These are phyloP conservation scores for Ceratocystiopsis brevicomis DNA, from an alignment of 2,329 filamentous ascomycete genomes.

Conservation along the genomic window DNA sequence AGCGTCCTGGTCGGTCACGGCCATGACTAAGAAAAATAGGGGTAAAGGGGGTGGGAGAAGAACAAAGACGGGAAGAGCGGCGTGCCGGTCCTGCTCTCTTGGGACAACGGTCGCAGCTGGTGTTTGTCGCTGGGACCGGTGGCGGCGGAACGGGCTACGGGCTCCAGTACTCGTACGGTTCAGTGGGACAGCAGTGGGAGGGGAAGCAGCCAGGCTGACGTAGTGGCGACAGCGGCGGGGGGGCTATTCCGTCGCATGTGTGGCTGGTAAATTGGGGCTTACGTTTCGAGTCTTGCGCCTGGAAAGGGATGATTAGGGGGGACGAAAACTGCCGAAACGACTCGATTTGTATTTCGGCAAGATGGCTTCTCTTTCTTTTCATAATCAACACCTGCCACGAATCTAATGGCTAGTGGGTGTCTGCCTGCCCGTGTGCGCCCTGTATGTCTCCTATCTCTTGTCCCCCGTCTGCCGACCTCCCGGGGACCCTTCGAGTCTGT, in stretches of 20 bases:
- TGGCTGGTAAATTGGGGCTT: slow-evolving; percentile 4
- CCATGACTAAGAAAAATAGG: slow-evolving; percentile 15
- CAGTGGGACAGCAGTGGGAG: background rate
- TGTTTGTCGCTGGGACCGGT: background rate
- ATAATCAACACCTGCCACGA: too few species aligned
- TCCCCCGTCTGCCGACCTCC: too few species aligned
- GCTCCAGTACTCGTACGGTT: background rate
- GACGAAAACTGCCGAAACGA: too few species aligned
- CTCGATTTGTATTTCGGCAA: too few species aligned
- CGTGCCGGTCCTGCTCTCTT: too few species aligned
- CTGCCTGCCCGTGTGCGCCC: too few species aligned
- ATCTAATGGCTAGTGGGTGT: too few species aligned
- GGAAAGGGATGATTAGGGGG: too few species aligned
- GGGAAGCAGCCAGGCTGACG: slow-evolving; percentile 1
- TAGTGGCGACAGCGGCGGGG: slow-evolving; percentile 1
- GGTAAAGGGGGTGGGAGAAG: background rate
- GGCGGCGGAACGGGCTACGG: background rate
- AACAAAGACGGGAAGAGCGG: background rate
- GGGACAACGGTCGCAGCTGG: too few species aligned
- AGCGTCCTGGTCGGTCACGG: slow-evolving; percentile 42
- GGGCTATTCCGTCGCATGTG: background rate
- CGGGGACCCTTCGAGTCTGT: too few species aligned
- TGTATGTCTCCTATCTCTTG: too few species aligned
- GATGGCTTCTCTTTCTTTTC: too few species aligned
- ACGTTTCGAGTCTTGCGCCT: background rate